Evolutionary conservation across 2,329 filamentous ascomycete species (phyloP).

Genomic region (Lecanicillium sp.): DNA sequence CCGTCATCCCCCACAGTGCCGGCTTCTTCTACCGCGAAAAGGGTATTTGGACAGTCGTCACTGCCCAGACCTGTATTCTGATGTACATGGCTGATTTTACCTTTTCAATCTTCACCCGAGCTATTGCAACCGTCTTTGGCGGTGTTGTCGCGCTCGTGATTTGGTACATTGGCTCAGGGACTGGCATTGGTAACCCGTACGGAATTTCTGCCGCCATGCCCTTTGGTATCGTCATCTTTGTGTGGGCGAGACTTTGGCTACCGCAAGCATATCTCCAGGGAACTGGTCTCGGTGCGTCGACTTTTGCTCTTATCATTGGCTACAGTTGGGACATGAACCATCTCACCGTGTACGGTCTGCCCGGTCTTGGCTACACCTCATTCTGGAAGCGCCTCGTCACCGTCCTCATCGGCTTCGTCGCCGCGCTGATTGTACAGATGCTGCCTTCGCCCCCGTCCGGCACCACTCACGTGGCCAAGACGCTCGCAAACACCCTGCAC

Average conservation of each 20-base stretch:
- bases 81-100: conserved; percentile 47
- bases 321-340: conserved; percentile 43
- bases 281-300: conserved; percentile 29
- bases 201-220: conserved; percentile 41
- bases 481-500: conserved; percentile 37
- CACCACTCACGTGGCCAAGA: conserved; percentile 37
- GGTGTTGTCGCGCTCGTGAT: conserved; percentile 40
- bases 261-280: conserved; percentile 25
- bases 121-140: conserved; percentile 39
- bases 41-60: conserved; percentile 47
- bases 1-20: conserved; percentile 34
- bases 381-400: conserved; percentile 42
- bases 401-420: conserved; percentile 39
- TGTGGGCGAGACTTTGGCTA: conserved; percentile 32
- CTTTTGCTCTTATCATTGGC: conserved; percentile 37
- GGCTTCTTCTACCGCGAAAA: conserved; percentile 48
- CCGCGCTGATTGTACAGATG: conserved; percentile 38
- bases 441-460: conserved; percentile 42
- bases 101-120: conserved; percentile 36
- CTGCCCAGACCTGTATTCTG: conserved; percentile 41
- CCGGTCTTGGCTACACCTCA: conserved; percentile 39
- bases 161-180: conserved; percentile 47
- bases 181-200: conserved; percentile 42
- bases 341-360: conserved; percentile 37
- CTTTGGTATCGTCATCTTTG: conserved; percentile 28